phyloP scores from a whole-genome alignment of 257 asterid species.

The Solanum lignicaule region DNA sequence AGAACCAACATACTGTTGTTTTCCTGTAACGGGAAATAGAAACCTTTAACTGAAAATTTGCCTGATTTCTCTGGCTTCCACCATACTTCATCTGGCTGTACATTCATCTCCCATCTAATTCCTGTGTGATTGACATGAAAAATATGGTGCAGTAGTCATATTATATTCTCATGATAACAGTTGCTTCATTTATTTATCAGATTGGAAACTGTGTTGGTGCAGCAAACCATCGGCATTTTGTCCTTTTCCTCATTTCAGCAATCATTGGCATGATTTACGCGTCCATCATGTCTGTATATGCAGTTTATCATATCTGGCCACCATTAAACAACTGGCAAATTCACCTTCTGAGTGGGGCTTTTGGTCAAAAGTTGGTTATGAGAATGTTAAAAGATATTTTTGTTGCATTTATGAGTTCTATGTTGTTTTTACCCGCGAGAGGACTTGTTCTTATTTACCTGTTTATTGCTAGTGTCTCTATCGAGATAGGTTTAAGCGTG shows the following conservation, averaged over 20 bases:
- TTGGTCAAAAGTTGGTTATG: slow-evolving; percentile 17
- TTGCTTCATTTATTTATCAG: slow-evolving; percentile 27
- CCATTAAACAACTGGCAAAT: slow-evolving; percentile 18
- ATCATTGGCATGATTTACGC: slow-evolving; percentile 48
- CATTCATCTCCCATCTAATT: background rate
- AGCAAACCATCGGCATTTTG: slow-evolving; percentile 64
- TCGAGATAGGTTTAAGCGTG: slow-evolving; percentile 62
- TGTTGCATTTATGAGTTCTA: slow-evolving; percentile 48
- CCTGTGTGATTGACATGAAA: background rate
- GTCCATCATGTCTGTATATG: slow-evolving; percentile 42
- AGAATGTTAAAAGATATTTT: slow-evolving; percentile 30
- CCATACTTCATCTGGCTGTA: background rate
- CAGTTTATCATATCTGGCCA: slow-evolving; percentile 49
- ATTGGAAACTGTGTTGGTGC: slow-evolving; percentile 94
- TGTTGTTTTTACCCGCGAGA: slow-evolving; percentile 51
- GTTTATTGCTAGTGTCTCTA: slow-evolving; percentile 61
- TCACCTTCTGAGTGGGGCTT: slow-evolving; percentile 10
- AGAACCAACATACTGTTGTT: background rate
- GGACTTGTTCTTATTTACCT: slow-evolving; percentile 73
- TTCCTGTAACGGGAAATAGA: background rate
- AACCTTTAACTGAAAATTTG: background rate
- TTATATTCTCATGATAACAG: background rate
- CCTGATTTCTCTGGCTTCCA: background rate
- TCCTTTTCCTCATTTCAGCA: slow-evolving; percentile 72
- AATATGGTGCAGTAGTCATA: background rate